Conservation (phyloP, 2,329 filamentous ascomycete species). For the Hansfordia pulvinata region DNA sequence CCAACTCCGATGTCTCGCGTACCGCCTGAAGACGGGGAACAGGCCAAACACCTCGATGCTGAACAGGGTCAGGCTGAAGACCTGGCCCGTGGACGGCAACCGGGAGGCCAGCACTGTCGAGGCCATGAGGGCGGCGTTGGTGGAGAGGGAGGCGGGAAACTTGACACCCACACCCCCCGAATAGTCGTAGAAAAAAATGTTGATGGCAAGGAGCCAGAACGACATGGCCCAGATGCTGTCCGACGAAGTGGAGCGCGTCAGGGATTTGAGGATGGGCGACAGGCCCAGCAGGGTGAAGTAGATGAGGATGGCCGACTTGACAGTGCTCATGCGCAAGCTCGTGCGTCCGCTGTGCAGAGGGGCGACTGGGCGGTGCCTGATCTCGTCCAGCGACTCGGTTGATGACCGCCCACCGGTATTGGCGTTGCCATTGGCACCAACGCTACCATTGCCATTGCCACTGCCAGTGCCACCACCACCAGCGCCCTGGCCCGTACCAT, state of each 20-base stretch:
- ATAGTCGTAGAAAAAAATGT: constrained; percentile 98
- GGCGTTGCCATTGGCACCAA: too few species aligned
- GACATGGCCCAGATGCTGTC: constrained; percentile 98
- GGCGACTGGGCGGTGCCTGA: constrained; percentile 18
- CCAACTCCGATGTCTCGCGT: constrained; percentile 72
- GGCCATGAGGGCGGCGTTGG: constrained; percentile 93
- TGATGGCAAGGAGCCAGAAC: constrained; percentile 83
- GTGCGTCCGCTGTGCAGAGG: constrained; percentile 24
- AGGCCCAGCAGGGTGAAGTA: constrained; percentile 86
- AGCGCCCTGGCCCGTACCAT: too few species aligned
- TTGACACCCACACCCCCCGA: constrained; percentile 52
- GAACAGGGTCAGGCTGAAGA: constrained; percentile 91
- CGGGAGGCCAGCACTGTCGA: constrained; percentile 86
- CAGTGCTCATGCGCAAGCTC: constrained; percentile 54
- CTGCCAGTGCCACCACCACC: too few species aligned
- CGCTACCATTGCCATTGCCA: too few species aligned
- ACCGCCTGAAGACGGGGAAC: constrained; percentile 92
- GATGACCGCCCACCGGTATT: too few species aligned
- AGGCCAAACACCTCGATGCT: constrained; percentile 94
- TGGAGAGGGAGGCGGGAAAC: constrained; percentile 67
- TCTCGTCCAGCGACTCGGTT: constrained; percentile 18
- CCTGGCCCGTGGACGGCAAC: constrained; percentile 78
- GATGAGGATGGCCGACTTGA: constrained; percentile 86
- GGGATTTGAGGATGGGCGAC: constrained; percentile 87
- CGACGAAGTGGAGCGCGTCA: constrained; percentile 83